Evolutionary conservation across 768 basidiomycete genomes (phyloP), one percentile per base, ranked within the genome.

Genomic region (Paxillus rubicundulus): DNA sequence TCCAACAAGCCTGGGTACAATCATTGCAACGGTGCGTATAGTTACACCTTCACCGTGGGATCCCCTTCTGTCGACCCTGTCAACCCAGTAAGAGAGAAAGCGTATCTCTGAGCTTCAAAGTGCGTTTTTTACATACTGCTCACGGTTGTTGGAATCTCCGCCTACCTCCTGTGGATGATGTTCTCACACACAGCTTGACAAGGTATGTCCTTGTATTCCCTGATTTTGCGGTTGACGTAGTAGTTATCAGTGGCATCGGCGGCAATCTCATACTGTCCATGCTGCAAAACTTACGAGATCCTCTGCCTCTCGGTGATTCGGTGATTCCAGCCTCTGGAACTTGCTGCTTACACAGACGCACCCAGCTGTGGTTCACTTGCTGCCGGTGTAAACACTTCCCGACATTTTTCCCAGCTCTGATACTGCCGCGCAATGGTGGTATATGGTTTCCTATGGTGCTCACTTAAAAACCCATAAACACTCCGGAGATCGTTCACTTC

Each of bases 171-270:
- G 49, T 56, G 3, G 52, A 50, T 48, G 12, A 45, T 43, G 47
- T 64, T 65, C 64, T 54, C 64, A 67, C 64, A 65, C 64, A 65
- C 65, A 65, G 65, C 65, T 59, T 67, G 62, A 55, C 54, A 41
- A 42, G 46, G 53, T 65, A 62, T 59, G 61, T 67, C 51, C 18
- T 37, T 33, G 27, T 43, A 38, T 49, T 45, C 13, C 50, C 61
- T 37, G 50, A 62, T 56, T 45, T 52, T 18, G 42, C 60, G 65
- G 55, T 50, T 27, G 59, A 56, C 44, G 41, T 30, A 17, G 40
- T 20, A 17, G 40, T 10, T 43, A 24, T 14, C 21, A 43, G 20
- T 47, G 49, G 41, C 51, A 57, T 61, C 64, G 59, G 61, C 61
- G 56, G 36, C 42, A 40, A 47, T 55, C 37, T 53, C 60, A 49